A percentile compares a stretch with the other conserved stretches of the same genome.
Evolutionary conservation across 2,329 filamentous ascomycete species (phyloP).

Genomic region (Alternaria postmessia): DNA sequence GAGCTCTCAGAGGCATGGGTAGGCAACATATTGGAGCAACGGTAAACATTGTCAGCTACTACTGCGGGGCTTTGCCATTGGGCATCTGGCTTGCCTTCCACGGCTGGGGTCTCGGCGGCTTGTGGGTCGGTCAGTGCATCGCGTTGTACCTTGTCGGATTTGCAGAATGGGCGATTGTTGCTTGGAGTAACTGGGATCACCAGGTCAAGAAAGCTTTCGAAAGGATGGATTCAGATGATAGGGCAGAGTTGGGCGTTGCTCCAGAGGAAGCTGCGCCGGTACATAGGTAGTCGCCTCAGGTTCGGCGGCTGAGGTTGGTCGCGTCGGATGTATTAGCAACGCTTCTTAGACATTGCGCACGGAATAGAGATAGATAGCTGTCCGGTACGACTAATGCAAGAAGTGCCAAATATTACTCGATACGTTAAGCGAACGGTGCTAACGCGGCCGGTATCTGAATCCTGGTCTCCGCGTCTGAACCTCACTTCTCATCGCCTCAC

Average conservation of each 20-base stretch:
- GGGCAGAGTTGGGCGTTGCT: conserved; percentile 50
- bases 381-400: conserved; percentile 26
- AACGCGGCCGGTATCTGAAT: conserved; percentile 28
- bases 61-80: conserved; percentile 79
- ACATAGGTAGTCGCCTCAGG: conserved; percentile 17
- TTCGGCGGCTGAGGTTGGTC: not conserved
- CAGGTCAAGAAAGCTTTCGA: conserved; percentile 76
- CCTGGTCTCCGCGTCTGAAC: conserved; percentile 28
- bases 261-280: conserved; percentile 30
- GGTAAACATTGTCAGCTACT: conserved; percentile 85
- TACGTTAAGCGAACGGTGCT: conserved; percentile 29
- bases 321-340: conserved; percentile 24
- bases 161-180: conserved; percentile 81
- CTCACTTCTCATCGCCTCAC: conserved; percentile 27
- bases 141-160: conserved; percentile 77
- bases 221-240: conserved; percentile 67
- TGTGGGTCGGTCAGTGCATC: conserved; percentile 84
- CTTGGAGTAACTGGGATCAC: conserved; percentile 76
- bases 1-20: conserved; percentile 82
- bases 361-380: conserved; percentile 37
- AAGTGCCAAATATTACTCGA: conserved; percentile 32
- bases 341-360: conserved; percentile 25
- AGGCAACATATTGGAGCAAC: conserved; percentile 83
- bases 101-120: conserved; percentile 79
- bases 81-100: conserved; percentile 87